These are phyloP conservation scores for Pseudocercospora fuligena DNA, from an alignment of 2,329 filamentous ascomycete species.

Conservation along the genomic window DNA sequence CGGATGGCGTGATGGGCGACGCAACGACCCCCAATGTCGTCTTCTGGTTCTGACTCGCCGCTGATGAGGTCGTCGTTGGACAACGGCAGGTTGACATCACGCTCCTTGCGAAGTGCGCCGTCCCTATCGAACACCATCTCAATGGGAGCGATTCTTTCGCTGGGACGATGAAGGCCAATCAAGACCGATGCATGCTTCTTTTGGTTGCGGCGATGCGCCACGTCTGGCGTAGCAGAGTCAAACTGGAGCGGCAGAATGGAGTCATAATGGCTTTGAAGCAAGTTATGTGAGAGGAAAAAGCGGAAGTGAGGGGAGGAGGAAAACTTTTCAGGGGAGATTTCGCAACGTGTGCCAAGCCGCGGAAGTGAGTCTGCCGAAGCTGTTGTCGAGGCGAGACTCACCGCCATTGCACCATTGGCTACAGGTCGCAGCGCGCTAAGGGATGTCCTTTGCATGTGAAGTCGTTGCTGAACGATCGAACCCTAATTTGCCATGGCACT, in stretches of 20 bases:
- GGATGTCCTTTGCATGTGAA: background rate
- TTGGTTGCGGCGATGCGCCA: too few species aligned
- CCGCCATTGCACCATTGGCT: background rate
- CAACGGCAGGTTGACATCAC: conserved; percentile 51
- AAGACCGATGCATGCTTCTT: conserved; percentile 61
- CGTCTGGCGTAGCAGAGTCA: conserved; percentile 41
- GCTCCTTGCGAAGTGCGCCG: conserved; percentile 48
- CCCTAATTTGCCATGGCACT: too few species aligned
- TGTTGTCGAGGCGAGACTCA: background rate
- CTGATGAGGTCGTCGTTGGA: conserved; percentile 45
- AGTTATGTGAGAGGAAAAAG: background rate
- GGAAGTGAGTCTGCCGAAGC: background rate
- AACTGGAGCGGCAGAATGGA: background rate
- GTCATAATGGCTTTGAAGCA: background rate
- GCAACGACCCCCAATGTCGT: conserved; percentile 18
- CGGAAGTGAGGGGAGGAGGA: background rate
- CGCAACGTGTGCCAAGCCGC: background rate
- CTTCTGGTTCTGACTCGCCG: conserved; percentile 39
- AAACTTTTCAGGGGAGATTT: background rate
- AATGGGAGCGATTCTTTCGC: conserved; percentile 64
- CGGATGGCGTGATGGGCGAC: too few species aligned
- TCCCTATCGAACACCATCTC: conserved; percentile 66
- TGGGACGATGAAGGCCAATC: conserved; percentile 67
- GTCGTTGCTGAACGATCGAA: background rate
- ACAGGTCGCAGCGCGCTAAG: background rate